Evolutionary conservation across 108 stramenopile species (phyloP).

Genomic region (Craspedostauros australis): DNA sequence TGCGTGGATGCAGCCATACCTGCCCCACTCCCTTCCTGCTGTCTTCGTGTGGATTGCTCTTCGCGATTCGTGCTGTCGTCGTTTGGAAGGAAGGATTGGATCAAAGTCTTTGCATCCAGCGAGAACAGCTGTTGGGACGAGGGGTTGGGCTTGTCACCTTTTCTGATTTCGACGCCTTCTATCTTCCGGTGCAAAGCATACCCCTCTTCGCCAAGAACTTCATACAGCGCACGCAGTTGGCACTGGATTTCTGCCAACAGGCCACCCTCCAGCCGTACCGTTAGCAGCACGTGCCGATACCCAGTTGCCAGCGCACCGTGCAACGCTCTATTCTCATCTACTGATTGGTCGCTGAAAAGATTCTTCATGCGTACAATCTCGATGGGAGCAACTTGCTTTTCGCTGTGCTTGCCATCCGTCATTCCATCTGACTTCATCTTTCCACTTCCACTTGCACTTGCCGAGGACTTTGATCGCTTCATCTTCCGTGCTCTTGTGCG

Average conservation of each 20-base stretch:
- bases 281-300: slow-evolving; percentile 43
- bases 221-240: slow-evolving; percentile 27
- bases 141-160: too few relatives aligned
- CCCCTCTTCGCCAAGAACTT: slow-evolving; percentile 29
- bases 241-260: slow-evolving; percentile 55
- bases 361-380: slow-evolving; percentile 46
- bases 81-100: too few relatives aligned
- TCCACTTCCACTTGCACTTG: neutral
- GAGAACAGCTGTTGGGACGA: too few relatives aligned
- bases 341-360: slow-evolving; percentile 21
- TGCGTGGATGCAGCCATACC: too few relatives aligned
- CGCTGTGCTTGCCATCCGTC: neutral
- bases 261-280: slow-evolving; percentile 20
- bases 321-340: neutral
- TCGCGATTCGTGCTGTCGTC: too few relatives aligned
- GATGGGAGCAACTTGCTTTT: neutral
- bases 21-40: too few relatives aligned
- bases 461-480: neutral
- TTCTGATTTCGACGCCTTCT: too few relatives aligned
- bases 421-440: too few relatives aligned
- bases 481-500: neutral
- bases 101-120: too few relatives aligned
- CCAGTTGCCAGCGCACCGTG: slow-evolving; percentile 34
- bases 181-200: slow-evolving; percentile 31
- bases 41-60: too few relatives aligned